Percentiles rank a stretch among this genome's conserved stretches.
phyloP scores from a whole-genome alignment of 768 basidiomycete genomes.

The Macrolepiota dolichaula region DNA sequence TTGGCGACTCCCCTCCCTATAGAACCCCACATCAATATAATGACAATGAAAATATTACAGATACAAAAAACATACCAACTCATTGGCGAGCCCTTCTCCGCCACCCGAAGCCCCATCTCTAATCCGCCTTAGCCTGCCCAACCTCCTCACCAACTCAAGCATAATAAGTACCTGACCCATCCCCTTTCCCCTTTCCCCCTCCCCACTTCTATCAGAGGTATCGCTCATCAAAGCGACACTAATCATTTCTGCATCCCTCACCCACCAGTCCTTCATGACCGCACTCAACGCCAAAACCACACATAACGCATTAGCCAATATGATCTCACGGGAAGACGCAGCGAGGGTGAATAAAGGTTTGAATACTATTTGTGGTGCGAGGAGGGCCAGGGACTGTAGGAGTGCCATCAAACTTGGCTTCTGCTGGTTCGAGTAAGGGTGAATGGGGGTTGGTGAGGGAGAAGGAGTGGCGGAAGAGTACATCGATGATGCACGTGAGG shows the following conservation, averaged over 20 bases:
- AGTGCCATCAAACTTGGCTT: conserved; percentile 37
- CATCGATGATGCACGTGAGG: neutral
- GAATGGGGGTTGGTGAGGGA: neutral
- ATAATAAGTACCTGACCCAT: conserved; percentile 62
- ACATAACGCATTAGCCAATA: conserved; percentile 52
- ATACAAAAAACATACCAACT: conserved; percentile 14
- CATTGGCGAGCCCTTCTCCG: neutral
- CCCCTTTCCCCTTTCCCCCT: conserved; percentile 31
- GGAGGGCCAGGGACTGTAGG: conserved; percentile 45
- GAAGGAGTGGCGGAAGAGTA: neutral
- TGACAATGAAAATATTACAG: conserved; percentile 9
- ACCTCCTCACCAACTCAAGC: conserved; percentile 54
- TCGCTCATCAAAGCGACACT: conserved; percentile 65
- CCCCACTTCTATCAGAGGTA: conserved; percentile 12
- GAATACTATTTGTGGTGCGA: conserved; percentile 63
- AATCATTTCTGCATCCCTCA: conserved; percentile 70
- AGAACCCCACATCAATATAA: neutral
- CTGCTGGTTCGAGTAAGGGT: neutral
- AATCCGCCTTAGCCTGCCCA: conserved; percentile 40
- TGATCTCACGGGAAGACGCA: conserved; percentile 57
- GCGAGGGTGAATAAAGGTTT: conserved; percentile 71
- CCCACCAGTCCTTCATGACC: conserved; percentile 58
- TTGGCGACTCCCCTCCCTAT: conserved; percentile 27
- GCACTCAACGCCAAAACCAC: conserved; percentile 43
- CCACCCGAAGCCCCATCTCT: conserved; percentile 33